These are phyloP conservation scores for Aureobasidium sp. DNA, from an alignment of 2,329 filamentous ascomycete genomes.

Conservation along the genomic window DNA sequence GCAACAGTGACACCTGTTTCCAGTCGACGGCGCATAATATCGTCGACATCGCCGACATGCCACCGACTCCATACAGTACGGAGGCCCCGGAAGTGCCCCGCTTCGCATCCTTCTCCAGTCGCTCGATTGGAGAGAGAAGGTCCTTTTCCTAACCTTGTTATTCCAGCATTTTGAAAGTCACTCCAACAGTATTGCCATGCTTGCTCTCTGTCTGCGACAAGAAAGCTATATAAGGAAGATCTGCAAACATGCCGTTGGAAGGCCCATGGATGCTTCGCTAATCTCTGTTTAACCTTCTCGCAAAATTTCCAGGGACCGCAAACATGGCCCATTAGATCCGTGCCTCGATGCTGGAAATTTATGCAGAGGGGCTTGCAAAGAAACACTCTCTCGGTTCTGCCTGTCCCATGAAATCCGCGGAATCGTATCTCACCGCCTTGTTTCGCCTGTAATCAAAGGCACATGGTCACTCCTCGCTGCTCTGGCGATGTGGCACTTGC, in stretches of 20 bases:
- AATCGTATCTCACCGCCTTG: background rate
- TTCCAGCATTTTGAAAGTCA: background rate
- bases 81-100: constrained; percentile 3
- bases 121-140: background rate
- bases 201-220: background rate
- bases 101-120: constrained; percentile 3
- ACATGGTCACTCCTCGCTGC: background rate
- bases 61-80: constrained; percentile 7
- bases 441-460: background rate
- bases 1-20: background rate
- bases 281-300: background rate
- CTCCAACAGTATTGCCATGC: background rate
- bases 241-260: background rate
- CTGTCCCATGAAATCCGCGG: background rate
- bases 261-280: background rate
- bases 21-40: background rate
- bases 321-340: background rate
- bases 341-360: background rate
- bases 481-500: background rate
- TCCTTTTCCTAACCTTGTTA: background rate
- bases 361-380: background rate
- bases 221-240: background rate
- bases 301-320: background rate
- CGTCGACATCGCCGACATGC: constrained; percentile 2
- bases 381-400: background rate